Evolutionary conservation across 2,329 filamentous ascomycete species (phyloP).

Genomic region (Macroventuria anomochaeta): DNA sequence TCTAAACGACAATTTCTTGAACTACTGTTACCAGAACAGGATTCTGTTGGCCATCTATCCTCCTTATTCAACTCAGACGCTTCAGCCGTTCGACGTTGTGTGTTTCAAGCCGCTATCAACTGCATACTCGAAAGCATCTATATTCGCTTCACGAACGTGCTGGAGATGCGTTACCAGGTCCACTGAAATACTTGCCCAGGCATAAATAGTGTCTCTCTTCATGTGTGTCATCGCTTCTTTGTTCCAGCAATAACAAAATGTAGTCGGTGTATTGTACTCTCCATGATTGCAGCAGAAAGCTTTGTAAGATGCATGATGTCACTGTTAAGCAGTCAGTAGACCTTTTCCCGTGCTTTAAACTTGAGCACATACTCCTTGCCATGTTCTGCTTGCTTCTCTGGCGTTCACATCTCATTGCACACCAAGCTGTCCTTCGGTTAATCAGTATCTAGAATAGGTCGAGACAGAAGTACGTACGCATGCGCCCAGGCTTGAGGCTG

Average conservation of each 20-base stretch:
- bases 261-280: conserved; percentile 36
- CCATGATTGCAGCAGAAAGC: conserved; percentile 56
- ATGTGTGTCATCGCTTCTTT: conserved; percentile 48
- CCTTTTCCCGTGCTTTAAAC: background rate
- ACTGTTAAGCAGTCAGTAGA: conserved; percentile 5
- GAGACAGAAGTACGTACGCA: conserved; percentile 17
- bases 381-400: conserved; percentile 35
- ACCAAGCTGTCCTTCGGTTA: conserved; percentile 6
- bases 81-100: too few species aligned
- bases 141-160: too few species aligned
- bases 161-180: too few species aligned
- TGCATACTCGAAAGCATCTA: too few species aligned
- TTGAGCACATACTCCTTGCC: conserved; percentile 48
- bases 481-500: background rate
- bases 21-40: too few species aligned
- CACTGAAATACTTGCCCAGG: too few species aligned
- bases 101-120: too few species aligned
- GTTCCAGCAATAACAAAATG: conserved; percentile 54
- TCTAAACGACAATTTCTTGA: too few species aligned
- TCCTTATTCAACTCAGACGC: too few species aligned
- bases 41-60: too few species aligned
- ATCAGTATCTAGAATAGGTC: too few species aligned
- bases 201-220: background rate
- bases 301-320: conserved; percentile 43
- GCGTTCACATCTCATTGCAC: conserved; percentile 38